Evolutionary conservation across 495 filamentous ascomycete species (phyloP), one percentile per base, ranked within the genome.

Genomic region (Xylaria castorea): DNA sequence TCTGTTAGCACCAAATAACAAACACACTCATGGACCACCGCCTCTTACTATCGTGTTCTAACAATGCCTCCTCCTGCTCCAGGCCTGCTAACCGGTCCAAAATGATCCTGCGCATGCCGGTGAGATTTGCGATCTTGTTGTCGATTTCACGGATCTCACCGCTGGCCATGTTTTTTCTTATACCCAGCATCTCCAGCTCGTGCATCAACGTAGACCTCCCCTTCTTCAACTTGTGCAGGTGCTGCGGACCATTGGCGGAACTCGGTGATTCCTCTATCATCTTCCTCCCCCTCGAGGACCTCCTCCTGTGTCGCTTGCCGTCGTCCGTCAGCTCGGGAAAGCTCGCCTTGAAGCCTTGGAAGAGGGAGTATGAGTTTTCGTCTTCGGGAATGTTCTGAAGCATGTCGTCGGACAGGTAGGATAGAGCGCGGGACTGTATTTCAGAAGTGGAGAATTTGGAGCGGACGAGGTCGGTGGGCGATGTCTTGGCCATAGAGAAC

Each of bases 161-260:
- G 76, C 94, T 95, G 78, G 94, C 94, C 96, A 99, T 97, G 74
- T 97, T 97, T 80, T 98, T 99, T 67, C 97, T 89, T 51, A 99
- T 88, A 14, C 91, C 86, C 83, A 98, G 91, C 91, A 97, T 93
- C 77, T 98, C 95, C 66, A 99, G 81, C 60, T 93, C 88, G 76
- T 94, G 93, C 79, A 89, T 91, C 80, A 98, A 83, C 62, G 87
- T 82, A 58, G 91, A 85, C 77, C 93, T 92, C 75, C 97, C 93
- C 75, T 91, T 92, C 81, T 91, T 92, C 62, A 98, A 78, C 74
- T 88, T 91, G 16, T 80, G 84, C 74, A 97, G 83, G 32, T 90
- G 85, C 36, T 91, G 86, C n/a, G 89, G 88, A 61, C 86, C 87
- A 25, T 89, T 85, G 14, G 85, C 76, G 1, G 84, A 83, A 11